Base-by-base conservation (phyloP, 2,329 filamentous ascomycete genomes). In the Diaporthe caulivora region DNA sequence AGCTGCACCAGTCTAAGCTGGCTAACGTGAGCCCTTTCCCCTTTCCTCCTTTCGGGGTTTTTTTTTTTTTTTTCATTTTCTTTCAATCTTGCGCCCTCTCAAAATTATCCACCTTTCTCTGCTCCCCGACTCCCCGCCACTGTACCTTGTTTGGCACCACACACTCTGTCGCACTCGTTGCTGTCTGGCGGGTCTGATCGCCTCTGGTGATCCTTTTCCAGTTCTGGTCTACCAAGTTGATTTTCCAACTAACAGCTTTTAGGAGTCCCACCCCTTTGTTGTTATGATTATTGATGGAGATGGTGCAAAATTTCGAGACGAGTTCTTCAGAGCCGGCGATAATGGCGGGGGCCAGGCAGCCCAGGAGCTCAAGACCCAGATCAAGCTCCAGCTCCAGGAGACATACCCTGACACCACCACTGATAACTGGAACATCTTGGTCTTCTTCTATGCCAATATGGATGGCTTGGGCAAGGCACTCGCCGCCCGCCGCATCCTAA, bases 221-320 rank as follows among this genome's bases (percentile, higher is more conserved):
- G 34, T 11, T 18, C 13, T 26, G 7, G 9, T 3, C 4, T 26
- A n/a, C 29, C 13, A 24, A 3, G 15, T 8, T 6, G 13, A 15
- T 2, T 11, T n/a, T 34, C 18, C 10, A 40, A 37, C 26, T 53
- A 26, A 68, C 3, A 47, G 42, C 3, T 40, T 34, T 26, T 71
- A 83, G 81, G 80, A 83, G 64, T 78, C 80, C 34, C 77, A 78
- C 21, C 77, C 79, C 0, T 82, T 83, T 47, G 81, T 80, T 13
- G 81, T 79, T 49, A 79, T 80, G 34, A 78, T 83, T 55, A 79
- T 83, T 26, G 82, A 83, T 34, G 82, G 82, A 21, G 82, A 83
- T 42, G 82, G 82, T 2, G 81, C 80, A 17, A 74, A 82, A 24
- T 83, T 83, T 57, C 77, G 77, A 26, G 81, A 82, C 17, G 78